Evolutionary conservation across 805 yeast species (phyloP).

Genomic region (Myxozyma nipponensis): DNA sequence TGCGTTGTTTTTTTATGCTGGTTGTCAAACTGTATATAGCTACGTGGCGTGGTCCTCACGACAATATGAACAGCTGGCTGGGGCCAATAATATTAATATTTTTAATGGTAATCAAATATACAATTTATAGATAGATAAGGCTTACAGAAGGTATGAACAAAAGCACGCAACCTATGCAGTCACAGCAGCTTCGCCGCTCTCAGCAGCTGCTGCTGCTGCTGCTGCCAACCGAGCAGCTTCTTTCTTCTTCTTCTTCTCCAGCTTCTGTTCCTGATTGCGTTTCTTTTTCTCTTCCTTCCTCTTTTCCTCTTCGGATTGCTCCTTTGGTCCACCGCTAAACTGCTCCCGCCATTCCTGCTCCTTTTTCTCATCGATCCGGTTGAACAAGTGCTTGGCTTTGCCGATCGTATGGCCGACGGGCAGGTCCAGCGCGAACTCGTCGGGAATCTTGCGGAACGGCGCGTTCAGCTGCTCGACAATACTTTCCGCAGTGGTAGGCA

Average conservation of each 20-base stretch:
- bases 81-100: too few relatives aligned
- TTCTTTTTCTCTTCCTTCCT: conserved; percentile 26
- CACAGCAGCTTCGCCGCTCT: not conserved
- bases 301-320: conserved; percentile 18
- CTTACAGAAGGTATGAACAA: not conserved
- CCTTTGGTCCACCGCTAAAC: conserved; percentile 74
- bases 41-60: too few relatives aligned
- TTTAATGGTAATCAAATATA: not conserved
- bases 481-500: conserved; percentile 74
- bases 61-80: too few relatives aligned
- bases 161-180: not conserved
- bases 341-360: conserved; percentile 79
- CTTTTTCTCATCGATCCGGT: conserved; percentile 85
- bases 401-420: conserved; percentile 82
- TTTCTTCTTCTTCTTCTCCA: conserved; percentile 11
- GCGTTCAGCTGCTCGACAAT: conserved; percentile 79
- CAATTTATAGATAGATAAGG: too few relatives aligned
- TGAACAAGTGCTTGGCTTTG: conserved; percentile 86
- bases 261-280: conserved; percentile 22
- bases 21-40: too few relatives aligned
- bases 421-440: conserved; percentile 64
- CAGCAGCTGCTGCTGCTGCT: conserved; percentile 2
- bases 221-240: conserved; percentile 7
- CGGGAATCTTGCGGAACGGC: conserved; percentile 74
- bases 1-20: not conserved